Conservation (phyloP, 2,329 filamentous ascomycete species). For the Trichoderma atroviride region DNA sequence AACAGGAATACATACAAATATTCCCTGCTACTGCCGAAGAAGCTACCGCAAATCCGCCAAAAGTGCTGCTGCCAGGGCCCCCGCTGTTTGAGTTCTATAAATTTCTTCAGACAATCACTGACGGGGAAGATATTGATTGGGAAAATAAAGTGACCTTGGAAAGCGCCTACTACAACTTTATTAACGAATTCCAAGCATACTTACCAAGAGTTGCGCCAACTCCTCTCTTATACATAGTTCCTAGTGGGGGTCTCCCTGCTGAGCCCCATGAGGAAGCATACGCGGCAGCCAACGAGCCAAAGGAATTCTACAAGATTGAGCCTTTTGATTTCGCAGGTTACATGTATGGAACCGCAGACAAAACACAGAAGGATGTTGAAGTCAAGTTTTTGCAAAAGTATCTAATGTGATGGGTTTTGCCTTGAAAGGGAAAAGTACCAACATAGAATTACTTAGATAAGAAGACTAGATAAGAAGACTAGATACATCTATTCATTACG, state of each 20-base stretch:
- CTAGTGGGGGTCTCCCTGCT: not conserved
- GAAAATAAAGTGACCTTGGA: not conserved
- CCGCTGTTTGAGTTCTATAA: not conserved
- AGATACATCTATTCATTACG: too few species aligned
- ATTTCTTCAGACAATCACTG: not conserved
- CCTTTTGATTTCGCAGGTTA: not conserved
- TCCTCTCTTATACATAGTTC: not conserved
- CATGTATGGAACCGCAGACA: not conserved
- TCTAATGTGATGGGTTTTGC: not conserved
- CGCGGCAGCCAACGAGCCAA: not conserved
- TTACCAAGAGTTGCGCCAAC: not conserved
- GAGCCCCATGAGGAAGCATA: not conserved
- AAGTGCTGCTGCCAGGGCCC: not conserved
- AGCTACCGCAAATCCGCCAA: not conserved
- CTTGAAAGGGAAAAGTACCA: not conserved
- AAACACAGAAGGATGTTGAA: not conserved
- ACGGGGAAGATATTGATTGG: not conserved
- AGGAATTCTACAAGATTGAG: not conserved
- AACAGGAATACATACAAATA: not conserved
- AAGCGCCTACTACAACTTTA: not conserved
- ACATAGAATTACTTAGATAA: not conserved
- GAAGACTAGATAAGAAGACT: too few species aligned
- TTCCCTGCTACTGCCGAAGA: not conserved
- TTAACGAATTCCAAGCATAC: not conserved
- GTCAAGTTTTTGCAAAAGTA: not conserved